These are phyloP conservation scores for Mycena sanguinolenta DNA, from an alignment of 768 basidiomycete species.

Conservation along the genomic window DNA sequence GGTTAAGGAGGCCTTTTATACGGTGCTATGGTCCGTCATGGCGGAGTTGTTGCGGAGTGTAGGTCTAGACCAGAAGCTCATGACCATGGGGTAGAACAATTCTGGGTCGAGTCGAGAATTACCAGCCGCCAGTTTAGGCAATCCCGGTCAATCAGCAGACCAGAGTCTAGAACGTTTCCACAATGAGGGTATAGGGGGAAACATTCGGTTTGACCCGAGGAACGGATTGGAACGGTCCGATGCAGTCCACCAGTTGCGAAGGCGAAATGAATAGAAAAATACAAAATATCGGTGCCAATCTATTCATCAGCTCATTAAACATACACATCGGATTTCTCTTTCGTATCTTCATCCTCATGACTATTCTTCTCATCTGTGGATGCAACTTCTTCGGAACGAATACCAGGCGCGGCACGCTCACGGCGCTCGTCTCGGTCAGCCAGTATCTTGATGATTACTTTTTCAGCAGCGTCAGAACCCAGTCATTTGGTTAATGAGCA, in stretches of 20 bases:
- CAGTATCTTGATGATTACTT: constrained; percentile 42
- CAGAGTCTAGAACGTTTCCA: neutral
- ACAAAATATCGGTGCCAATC: too few species aligned
- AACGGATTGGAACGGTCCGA: too few species aligned
- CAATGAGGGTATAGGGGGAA: too few species aligned
- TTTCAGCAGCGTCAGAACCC: constrained; percentile 13
- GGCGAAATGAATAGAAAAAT: too few species aligned
- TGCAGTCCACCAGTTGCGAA: too few species aligned
- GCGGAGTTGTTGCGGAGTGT: neutral
- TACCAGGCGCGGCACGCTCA: neutral
- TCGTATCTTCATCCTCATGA: constrained; percentile 14
- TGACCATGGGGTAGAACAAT: neutral
- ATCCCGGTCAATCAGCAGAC: neutral
- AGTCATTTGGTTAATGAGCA: neutral
- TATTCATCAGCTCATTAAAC: too few species aligned
- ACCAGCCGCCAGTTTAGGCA: neutral
- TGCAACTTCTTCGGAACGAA: constrained; percentile 4
- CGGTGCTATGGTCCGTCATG: too few species aligned
- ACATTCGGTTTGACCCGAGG: too few species aligned
- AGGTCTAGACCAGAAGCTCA: neutral
- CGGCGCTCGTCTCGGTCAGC: constrained; percentile 40
- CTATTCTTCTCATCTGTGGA: constrained; percentile 18
- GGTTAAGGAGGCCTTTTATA: constrained; percentile 5
- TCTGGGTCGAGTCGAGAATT: neutral
- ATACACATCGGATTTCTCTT: constrained; percentile 13